Evolutionary conservation across 345 rosid genomes (phyloP).

Genomic region (Citrus australasica): DNA sequence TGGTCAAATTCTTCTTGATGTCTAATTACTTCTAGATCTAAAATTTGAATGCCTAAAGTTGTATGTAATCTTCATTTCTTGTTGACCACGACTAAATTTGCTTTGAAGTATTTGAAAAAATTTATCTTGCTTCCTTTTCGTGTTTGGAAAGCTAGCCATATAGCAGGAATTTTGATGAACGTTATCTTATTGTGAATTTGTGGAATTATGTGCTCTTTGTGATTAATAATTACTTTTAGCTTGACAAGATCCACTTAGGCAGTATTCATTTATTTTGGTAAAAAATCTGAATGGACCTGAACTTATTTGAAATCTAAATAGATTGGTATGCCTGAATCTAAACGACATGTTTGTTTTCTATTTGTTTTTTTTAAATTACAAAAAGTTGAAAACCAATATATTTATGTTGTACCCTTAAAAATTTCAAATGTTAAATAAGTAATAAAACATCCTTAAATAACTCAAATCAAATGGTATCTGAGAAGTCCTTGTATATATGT

Average conservation of each 20-base stretch:
- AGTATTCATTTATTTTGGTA: no score
- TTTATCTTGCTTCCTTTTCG: neutral
- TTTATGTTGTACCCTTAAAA: neutral
- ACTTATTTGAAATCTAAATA: neutral
- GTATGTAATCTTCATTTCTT: neutral
- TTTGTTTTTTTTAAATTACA: no score
- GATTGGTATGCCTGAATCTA: neutral
- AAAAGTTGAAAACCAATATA: neutral
- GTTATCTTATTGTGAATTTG: neutral
- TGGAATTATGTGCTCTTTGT: neutral
- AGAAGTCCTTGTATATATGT: no score
- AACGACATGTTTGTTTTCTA: no score
- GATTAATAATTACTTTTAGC: neutral
- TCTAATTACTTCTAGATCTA: neutral
- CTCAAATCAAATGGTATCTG: no score
- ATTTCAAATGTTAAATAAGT: no score
- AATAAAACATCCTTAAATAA: neutral
- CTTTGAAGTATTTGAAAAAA: neutral
- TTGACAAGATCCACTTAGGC: neutral
- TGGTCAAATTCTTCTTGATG: neutral
- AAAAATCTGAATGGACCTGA: no score
- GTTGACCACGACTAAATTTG: slow-evolving; percentile 3
- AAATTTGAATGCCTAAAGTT: neutral
- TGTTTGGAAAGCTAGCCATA: neutral
- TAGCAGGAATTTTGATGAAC: neutral